Evolutionary conservation across 257 asterid species (phyloP).

Genomic region (Anisodus acutangulus): DNA sequence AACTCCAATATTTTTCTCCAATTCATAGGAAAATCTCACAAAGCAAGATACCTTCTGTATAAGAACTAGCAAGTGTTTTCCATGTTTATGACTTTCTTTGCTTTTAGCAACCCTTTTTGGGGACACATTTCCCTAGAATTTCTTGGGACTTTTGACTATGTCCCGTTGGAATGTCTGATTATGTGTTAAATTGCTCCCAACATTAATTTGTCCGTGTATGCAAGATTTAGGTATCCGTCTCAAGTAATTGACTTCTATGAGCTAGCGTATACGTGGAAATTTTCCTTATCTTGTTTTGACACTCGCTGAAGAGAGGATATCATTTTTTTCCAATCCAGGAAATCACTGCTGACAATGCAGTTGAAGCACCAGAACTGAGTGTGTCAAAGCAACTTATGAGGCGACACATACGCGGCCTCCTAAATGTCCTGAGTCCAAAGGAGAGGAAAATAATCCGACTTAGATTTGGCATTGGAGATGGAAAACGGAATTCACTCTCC

Average conservation of each 20-base stretch:
- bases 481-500: slow-evolving; percentile 65
- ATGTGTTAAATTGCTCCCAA: background rate
- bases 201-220: background rate
- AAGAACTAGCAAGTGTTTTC: background rate
- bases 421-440: slow-evolving; percentile 68
- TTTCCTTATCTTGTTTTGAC: background rate
- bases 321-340: slow-evolving; percentile 58
- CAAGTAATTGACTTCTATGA: background rate
- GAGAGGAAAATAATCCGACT: slow-evolving; percentile 71
- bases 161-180: background rate
- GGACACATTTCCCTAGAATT: background rate
- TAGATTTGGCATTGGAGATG: slow-evolving; percentile 74
- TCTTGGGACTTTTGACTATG: background rate
- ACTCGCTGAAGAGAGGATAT: background rate
- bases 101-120: background rate
- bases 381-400: slow-evolving; percentile 78
- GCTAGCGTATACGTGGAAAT: background rate
- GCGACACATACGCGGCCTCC: slow-evolving; percentile 66
- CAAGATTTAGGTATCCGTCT: background rate
- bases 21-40: background rate
- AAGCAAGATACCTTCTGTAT: background rate
- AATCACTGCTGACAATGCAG: slow-evolving; percentile 69
- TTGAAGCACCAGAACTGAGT: slow-evolving; percentile 66
- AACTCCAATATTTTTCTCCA: background rate
- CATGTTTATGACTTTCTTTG: slow-evolving; percentile 5